phyloP scores from a whole-genome alignment of 2,329 filamentous ascomycete genomes.

The Fusarium sp. region DNA sequence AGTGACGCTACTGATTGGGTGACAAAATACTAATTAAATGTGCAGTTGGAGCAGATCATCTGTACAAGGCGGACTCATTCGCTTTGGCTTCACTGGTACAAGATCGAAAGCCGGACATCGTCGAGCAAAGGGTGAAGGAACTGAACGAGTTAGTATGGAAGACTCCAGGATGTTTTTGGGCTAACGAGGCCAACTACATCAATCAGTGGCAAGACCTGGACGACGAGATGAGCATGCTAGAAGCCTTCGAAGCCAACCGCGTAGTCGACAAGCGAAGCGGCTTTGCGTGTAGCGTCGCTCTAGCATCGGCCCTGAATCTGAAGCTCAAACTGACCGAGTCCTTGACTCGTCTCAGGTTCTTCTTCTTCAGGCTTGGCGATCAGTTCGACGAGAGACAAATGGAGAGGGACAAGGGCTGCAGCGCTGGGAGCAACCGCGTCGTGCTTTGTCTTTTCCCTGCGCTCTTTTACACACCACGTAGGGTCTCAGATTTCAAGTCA shows the following conservation, averaged over 20 bases:
- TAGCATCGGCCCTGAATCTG: neutral
- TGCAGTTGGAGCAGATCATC: neutral
- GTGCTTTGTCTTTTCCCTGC: constrained; percentile 5
- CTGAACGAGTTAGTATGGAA: neutral
- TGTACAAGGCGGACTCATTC: neutral
- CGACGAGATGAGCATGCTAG: neutral
- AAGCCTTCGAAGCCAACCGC: neutral
- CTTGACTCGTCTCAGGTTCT: neutral
- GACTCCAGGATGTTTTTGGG: neutral
- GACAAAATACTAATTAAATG: neutral
- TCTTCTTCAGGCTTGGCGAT: neutral
- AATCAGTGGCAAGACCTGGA: neutral
- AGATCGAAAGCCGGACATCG: neutral
- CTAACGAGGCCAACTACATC: neutral
- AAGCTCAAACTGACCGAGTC: neutral
- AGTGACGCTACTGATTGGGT: fast-evolving
- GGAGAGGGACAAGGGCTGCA: neutral
- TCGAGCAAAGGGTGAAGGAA: neutral
- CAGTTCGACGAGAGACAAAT: neutral
- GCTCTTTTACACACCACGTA: neutral
- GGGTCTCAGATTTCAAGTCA: neutral
- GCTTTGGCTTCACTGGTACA: neutral
- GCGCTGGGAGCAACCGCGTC: neutral
- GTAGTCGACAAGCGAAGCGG: neutral
- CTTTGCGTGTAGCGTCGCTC: neutral